Percentiles rank a stretch among this genome's conserved stretches.
These are phyloP conservation scores for Yamadazyma sp. DNA, from an alignment of 1,139 yeast species.

Conservation along the genomic window DNA sequence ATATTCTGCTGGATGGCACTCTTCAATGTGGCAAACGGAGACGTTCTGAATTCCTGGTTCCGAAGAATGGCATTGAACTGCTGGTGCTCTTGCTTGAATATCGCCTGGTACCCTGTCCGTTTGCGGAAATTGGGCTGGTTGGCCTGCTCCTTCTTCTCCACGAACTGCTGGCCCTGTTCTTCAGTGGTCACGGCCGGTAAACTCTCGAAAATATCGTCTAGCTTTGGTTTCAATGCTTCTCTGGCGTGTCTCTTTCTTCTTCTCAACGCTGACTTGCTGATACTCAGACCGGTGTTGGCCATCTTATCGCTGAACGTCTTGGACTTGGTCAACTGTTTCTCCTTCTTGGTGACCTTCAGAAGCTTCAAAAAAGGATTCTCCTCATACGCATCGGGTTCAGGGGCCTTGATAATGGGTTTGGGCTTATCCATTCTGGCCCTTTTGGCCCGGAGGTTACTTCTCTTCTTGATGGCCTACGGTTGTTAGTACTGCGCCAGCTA, in stretches of 20 bases:
- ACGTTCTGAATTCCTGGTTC: conserved; percentile 48
- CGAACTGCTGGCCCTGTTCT: conserved; percentile 6
- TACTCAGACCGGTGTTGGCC: conserved; percentile 36
- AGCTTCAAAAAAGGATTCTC: conserved; percentile 57
- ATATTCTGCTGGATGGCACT: conserved; percentile 29
- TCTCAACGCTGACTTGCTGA: conserved; percentile 64
- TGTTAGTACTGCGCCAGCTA: no score
- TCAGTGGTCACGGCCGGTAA: conserved; percentile 36
- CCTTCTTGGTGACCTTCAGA: conserved; percentile 53
- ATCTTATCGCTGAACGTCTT: conserved; percentile 31
- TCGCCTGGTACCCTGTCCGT: conserved; percentile 53
- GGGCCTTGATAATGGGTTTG: conserved; percentile 21
- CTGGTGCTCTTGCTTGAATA: conserved; percentile 53
- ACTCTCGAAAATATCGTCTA: conserved; percentile 59
- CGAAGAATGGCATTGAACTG: conserved; percentile 56
- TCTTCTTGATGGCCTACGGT: conserved; percentile 38
- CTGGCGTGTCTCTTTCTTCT: conserved; percentile 64
- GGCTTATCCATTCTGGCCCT: conserved; percentile 19
- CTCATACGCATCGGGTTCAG: conserved; percentile 31
- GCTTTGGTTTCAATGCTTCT: conserved; percentile 63
- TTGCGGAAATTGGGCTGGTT: conserved; percentile 63
- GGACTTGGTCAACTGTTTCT: conserved; percentile 43
- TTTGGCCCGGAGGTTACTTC: conserved; percentile 37
- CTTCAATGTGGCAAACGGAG: conserved; percentile 61
- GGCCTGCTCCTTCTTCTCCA: conserved; percentile 14